Percentiles rank a stretch among this genome's conserved stretches.
These are phyloP conservation scores for Ogataea glucozyma DNA, from an alignment of 805 yeast species.

Conservation along the genomic window DNA sequence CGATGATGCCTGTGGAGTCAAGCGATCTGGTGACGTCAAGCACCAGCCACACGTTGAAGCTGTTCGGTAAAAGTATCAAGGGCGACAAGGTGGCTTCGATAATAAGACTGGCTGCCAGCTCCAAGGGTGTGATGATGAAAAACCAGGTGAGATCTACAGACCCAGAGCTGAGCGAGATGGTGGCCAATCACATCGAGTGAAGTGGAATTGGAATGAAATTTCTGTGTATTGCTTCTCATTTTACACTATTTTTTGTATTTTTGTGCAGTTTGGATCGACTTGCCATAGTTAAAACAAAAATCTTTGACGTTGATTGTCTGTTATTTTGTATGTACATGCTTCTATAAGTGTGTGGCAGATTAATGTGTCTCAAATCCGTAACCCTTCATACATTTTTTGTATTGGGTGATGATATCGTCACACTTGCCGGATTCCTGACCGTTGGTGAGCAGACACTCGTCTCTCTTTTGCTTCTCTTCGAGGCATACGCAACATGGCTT, in stretches of 20 bases:
- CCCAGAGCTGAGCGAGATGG: slow-evolving; percentile 47
- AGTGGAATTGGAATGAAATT: not conserved
- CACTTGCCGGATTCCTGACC: slow-evolving; percentile 88
- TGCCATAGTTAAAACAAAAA: not conserved
- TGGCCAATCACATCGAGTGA: slow-evolving; percentile 50
- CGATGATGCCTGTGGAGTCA: slow-evolving; percentile 74
- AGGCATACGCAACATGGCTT: slow-evolving; percentile 97
- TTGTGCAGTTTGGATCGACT: not conserved
- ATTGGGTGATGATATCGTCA: slow-evolving; percentile 63
- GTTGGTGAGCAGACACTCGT: slow-evolving; percentile 79
- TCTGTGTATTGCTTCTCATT: not conserved
- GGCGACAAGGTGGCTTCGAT: slow-evolving; percentile 53
- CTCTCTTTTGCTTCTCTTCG: slow-evolving; percentile 61
- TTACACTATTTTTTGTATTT: slow-evolving; percentile 2
- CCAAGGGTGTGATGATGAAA: slow-evolving; percentile 53
- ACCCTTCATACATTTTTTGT: slow-evolving; percentile 89
- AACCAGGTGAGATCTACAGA: slow-evolving; percentile 60
- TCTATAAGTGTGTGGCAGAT: not conserved
- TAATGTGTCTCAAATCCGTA: slow-evolving; percentile 68
- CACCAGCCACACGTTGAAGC: slow-evolving; percentile 69
- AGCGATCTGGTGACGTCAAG: slow-evolving; percentile 62
- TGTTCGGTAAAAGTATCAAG: slow-evolving; percentile 75
- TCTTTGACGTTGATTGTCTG: no score
- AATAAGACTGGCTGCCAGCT: slow-evolving; percentile 50
- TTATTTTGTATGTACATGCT: no score